Evolutionary conservation across 352 stramenopile genomes (phyloP).

Genomic region (Phytophthora pistaciae): DNA sequence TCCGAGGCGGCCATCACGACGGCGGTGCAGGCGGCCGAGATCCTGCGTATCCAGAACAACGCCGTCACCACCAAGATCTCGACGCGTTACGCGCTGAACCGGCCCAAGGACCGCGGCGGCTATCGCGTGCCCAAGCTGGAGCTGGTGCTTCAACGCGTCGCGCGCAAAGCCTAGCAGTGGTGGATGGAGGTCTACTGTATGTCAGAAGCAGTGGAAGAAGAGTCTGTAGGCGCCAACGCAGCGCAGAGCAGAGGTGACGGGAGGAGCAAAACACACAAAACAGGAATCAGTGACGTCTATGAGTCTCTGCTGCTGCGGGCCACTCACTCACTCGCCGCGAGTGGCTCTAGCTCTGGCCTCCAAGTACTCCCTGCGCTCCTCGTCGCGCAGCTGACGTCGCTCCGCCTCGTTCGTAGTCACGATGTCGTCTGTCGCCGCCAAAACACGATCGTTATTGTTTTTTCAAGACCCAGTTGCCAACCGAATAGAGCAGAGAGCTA

Average conservation of each 20-base stretch:
- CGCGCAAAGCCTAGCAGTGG: conserved; percentile 36
- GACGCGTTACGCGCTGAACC: conserved; percentile 72
- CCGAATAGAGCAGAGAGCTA: not conserved
- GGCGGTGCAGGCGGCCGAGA: conserved; percentile 74
- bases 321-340: conserved; percentile 23
- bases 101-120: conserved; percentile 53
- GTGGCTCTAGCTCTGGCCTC: conserved; percentile 30
- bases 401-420: conserved; percentile 82
- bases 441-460: conserved; percentile 1
- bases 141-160: conserved; percentile 62
- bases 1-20: conserved; percentile 77
- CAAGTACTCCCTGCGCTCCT: conserved; percentile 62
- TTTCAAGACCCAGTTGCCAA: not conserved
- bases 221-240: no score
- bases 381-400: conserved; percentile 66
- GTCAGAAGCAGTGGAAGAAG: conserved; percentile 7
- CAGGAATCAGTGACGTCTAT: conserved; percentile 34
- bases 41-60: conserved; percentile 72
- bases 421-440: conserved; percentile 75
- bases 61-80: conserved; percentile 71
- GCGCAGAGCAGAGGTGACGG: not conserved
- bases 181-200: not conserved
- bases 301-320: conserved; percentile 11
- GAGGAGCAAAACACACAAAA: conserved; percentile 17
- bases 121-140: conserved; percentile 82